Percentiles rank a stretch among this genome's conserved stretches.
phyloP scores from a whole-genome alignment of 352 stramenopile genomes.

The Pythium dissotocum region DNA sequence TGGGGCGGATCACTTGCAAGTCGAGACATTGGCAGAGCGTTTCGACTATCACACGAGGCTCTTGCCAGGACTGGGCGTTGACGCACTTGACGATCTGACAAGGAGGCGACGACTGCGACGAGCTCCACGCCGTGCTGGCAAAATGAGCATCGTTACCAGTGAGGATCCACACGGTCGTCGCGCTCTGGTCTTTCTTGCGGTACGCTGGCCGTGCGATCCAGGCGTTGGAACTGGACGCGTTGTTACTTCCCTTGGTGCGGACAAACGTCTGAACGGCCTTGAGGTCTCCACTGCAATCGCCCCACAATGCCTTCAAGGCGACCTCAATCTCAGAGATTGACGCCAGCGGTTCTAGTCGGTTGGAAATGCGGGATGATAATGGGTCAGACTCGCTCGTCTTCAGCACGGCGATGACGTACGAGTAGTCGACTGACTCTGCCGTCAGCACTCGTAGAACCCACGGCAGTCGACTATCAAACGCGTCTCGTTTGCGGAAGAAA shows the following conservation, averaged over 20 bases:
- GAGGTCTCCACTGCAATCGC: background rate
- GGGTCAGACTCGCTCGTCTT: background rate
- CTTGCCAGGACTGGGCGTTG: constrained; percentile 50
- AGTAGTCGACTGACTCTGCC: background rate
- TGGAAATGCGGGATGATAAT: background rate
- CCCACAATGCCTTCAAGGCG: constrained; percentile 1
- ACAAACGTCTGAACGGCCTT: constrained; percentile 57
- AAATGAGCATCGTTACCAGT: constrained; percentile 28
- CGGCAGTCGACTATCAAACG: constrained; percentile 17
- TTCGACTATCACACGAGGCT: constrained; percentile 41
- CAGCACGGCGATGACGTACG: background rate
- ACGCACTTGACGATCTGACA: constrained; percentile 68
- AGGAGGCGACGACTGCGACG: constrained; percentile 17
- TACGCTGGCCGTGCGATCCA: constrained; percentile 60
- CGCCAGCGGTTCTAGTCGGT: background rate
- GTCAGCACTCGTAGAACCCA: constrained; percentile 18
- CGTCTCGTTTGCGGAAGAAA: constrained; percentile 4
- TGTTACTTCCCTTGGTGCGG: constrained; percentile 27
- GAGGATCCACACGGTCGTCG: constrained; percentile 60
- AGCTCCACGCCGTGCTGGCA: constrained; percentile 14
- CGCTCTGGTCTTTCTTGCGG: constrained; percentile 49
- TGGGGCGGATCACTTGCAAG: constrained; percentile 30
- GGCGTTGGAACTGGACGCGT: constrained; percentile 20
- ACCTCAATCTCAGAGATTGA: background rate
- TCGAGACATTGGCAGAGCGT: constrained; percentile 43